Evolutionary conservation across 257 asterid species (phyloP), one percentile per base, ranked within the genome.

Genomic region (Solanum chiquidenum): DNA sequence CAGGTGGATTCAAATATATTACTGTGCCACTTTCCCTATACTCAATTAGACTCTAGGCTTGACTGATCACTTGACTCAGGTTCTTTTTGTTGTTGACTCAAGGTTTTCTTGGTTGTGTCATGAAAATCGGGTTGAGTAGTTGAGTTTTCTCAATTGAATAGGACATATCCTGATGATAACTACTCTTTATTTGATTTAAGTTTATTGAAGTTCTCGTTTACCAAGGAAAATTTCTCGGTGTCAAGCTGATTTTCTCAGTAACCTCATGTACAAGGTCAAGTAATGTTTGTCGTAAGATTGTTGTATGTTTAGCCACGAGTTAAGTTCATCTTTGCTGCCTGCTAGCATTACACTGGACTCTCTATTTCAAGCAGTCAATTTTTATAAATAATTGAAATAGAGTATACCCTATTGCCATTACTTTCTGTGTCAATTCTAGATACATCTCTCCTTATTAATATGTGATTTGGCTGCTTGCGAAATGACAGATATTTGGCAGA

Each of bases 401-500:
- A 34, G 84, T 58, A 34, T 80, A 40, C 75, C 25, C 3, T 14
- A 42, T 35, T 60, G 25, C 83, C 58, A 25, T 84, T 21, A 52
- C 5, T 31, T 49, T 52, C 31, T 58, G 60, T 60, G 86, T 40
- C 25, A 72, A 37, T 13, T 88, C 23, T 49, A 27, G 66, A 38
- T 79, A 35, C 27, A 74, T 75, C 33, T 71, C 72, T 86, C 76
- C 82, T 25, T 29, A 58, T 37, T 44, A 83, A 44, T 49, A 68
- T 77, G 13, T 66, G 72, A 9, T 72, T 31, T 49, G 44, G 42
- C 44, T 82, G 86, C 31, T 82, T 29, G 20, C 20, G 29, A 82
- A 86, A 71, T 71, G 88, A 35, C 95, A 93, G 98, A 89, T 94
- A 92, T 91, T 88, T 95, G 91, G 87, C 93, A 18, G 95, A 95